A percentile compares a stretch with the other conserved stretches of the same genome.
Evolutionary conservation across 2,329 filamentous ascomycete genomes (phyloP).

Genomic region (Herpotrichia juniperi): DNA sequence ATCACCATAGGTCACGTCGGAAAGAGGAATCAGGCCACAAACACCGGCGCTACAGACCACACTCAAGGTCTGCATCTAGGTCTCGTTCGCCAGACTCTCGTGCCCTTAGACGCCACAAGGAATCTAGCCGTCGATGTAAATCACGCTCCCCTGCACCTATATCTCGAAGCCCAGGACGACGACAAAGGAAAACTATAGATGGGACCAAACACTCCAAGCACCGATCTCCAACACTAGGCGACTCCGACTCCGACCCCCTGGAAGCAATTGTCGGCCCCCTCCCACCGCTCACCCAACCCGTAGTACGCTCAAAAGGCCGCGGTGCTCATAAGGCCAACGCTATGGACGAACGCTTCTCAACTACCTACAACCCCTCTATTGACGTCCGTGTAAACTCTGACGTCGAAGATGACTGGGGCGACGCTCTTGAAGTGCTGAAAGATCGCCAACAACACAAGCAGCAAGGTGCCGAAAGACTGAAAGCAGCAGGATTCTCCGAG

Average conservation of each 20-base stretch:
- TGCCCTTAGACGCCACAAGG: conserved; percentile 13
- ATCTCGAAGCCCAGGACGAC: conserved; percentile 2
- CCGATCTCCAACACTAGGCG: conserved; percentile 15
- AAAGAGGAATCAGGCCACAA: conserved; percentile 12
- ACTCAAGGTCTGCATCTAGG: conserved; percentile 17
- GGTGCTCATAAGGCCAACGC: conserved; percentile 48
- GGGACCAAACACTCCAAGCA: conserved; percentile 7
- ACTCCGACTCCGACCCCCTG: conserved; percentile 70
- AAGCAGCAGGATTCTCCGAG: conserved; percentile 78
- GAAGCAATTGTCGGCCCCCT: conserved; percentile 78
- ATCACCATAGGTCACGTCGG: conserved; percentile 4
- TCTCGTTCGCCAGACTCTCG: conserved; percentile 26
- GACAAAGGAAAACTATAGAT: conserved; percentile 1
- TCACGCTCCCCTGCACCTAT: conserved; percentile 17
- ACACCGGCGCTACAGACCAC: conserved; percentile 19
- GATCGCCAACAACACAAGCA: conserved; percentile 81
- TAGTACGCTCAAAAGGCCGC: conserved; percentile 48
- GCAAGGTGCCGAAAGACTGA: conserved; percentile 76
- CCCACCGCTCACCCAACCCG: conserved; percentile 57
- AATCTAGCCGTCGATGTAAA: conserved; percentile 13
- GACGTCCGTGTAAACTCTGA: conserved; percentile 60
- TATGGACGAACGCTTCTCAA: conserved; percentile 82
- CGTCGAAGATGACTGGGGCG: conserved; percentile 74
- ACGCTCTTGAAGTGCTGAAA: conserved; percentile 76
- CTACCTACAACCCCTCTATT: conserved; percentile 64